Base-by-base conservation (phyloP, 2,329 filamentous ascomycete species). In the Dryadomyces quercus-mongolicae region DNA sequence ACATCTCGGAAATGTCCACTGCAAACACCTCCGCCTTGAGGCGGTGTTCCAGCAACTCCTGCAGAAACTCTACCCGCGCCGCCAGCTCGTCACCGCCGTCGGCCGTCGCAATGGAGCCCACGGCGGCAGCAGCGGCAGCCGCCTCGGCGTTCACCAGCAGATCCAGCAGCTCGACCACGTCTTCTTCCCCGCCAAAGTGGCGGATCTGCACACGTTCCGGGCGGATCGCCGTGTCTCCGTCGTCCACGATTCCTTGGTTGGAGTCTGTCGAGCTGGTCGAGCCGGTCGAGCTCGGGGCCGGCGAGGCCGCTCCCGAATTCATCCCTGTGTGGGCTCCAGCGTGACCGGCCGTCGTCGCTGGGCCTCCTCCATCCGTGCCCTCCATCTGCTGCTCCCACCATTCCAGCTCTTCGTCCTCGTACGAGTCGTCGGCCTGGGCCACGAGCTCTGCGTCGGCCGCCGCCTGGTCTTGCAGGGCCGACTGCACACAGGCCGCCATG, bases 401-500 rank as follows among this genome's bases (percentile, higher is more conserved):
- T 16, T 25, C 48, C 6, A 60, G 25, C 22, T 61, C 59, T 1
- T 52, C 48, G 2, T 54, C 45, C 7, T 31, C 52, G 38, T 60
- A 60, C 4, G 3, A 0, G 38, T 49, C 44, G 49, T 60, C 54
- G 31, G 58, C 52, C 56, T 58, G 57, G 6, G 47, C 56, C 15
- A 56, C 5, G 13, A 61, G 51, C 4, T 46, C 55, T 3, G 31
- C 55, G 21, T 60, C 56, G 31, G 16, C 59, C 48, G 15, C 54
- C 9, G 49, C 36, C 5, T 68, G 62, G 16, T 57, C 56, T 18
- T 38, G 20, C 3, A 64, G 52, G 18, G 56, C 63, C 10, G 45
- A 31, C 9, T 45, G 22, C 10, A 62, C 56, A 1, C 43, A 59
- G 2, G 63, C 56, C 7, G 54, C 49, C 2, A 61, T 44, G 7